Evolutionary conservation across 225 moss, liverwort and hornwort species (phyloP).

Genomic region (Antitrichia curtipendula): DNA sequence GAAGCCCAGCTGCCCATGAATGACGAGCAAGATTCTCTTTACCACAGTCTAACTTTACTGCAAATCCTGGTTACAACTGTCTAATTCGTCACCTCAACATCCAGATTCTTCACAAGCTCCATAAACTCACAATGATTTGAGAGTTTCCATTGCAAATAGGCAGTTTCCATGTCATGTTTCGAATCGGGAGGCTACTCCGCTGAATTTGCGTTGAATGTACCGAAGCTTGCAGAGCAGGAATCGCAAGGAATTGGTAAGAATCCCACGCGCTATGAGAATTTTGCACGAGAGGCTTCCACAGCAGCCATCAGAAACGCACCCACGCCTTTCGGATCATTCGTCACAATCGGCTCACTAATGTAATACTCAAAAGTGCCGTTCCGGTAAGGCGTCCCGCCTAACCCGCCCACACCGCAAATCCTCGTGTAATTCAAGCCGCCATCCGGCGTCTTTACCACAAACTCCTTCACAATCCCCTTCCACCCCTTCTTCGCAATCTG

Average conservation of each 20-base stretch:
- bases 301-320: constrained; percentile 59
- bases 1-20: not conserved
- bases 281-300: not conserved
- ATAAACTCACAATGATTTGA: not conserved
- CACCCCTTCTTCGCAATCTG: constrained; percentile 7
- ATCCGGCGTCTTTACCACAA: constrained; percentile 5
- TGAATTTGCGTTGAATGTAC: not conserved
- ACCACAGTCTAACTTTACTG: not conserved
- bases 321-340: constrained; percentile 58
- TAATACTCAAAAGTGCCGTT: constrained; percentile 63
- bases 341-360: constrained; percentile 44
- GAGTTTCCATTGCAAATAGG: not conserved
- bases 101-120: not conserved
- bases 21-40: not conserved
- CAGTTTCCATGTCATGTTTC: not conserved
- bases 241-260: not conserved
- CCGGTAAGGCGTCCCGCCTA: constrained; percentile 41
- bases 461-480: constrained; percentile 29
- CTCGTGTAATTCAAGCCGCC: constrained; percentile 39
- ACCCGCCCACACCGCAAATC: constrained; percentile 48
- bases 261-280: not conserved
- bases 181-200: not conserved
- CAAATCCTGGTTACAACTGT: not conserved
- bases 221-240: not conserved
- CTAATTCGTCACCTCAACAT: not conserved